phyloP scores from a whole-genome alignment of 2,329 filamentous ascomycete species.

The Calonectria pseudoreteaudii region DNA sequence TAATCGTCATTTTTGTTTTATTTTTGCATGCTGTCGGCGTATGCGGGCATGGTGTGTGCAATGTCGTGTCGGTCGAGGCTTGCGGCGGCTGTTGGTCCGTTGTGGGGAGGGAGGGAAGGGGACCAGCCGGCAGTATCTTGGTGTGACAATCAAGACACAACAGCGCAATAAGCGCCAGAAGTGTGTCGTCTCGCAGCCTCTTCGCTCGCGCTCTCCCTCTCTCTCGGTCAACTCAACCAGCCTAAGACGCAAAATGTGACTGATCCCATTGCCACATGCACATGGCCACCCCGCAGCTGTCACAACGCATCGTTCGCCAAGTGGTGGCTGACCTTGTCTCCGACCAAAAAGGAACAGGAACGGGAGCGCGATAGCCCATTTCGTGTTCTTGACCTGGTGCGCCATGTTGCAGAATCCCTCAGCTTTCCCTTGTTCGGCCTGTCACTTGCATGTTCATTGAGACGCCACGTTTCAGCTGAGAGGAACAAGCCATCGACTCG shows the following conservation, averaged over 20 bases:
- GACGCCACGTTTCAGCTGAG: not conserved
- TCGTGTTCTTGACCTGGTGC: not conserved
- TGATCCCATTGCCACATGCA: slow-evolving; percentile 3
- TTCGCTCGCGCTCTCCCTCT: not conserved
- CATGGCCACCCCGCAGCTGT: slow-evolving; percentile 2
- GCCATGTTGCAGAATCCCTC: not conserved
- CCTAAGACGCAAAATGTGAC: not conserved
- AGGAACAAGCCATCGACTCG: not conserved
- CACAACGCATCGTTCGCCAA: not conserved
- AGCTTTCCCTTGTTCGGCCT: not conserved
- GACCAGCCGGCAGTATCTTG: not conserved
- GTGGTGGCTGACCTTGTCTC: not conserved
- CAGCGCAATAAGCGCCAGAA: slow-evolving; percentile 15
- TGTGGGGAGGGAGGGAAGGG: not conserved
- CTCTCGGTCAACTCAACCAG: not conserved
- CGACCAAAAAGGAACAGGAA: not conserved
- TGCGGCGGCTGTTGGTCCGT: not conserved
- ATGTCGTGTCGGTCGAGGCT: not conserved
- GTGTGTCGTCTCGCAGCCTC: not conserved
- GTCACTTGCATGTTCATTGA: slow-evolving; percentile 3
- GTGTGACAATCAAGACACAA: not conserved
- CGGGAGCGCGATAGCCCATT: not conserved
- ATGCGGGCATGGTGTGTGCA: not conserved
- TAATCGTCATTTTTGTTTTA: not conserved
- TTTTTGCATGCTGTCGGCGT: not conserved